Evolutionary conservation across 169 alveolate species (phyloP).

Genomic region (Plasmodium gallinaceum): DNA sequence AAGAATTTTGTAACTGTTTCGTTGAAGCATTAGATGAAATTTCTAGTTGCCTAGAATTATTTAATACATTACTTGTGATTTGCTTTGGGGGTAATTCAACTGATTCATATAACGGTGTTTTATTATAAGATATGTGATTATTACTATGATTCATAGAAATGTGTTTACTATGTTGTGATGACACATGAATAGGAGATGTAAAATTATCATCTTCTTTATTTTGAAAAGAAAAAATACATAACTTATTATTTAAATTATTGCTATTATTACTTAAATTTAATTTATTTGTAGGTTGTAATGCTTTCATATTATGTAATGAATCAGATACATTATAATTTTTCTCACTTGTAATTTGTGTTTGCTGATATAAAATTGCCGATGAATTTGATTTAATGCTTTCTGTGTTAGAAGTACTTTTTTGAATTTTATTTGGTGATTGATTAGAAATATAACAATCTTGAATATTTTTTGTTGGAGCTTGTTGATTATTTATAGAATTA

Average conservation of each 20-base stretch:
- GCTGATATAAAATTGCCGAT: slow-evolving; percentile 29
- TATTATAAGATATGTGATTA: slow-evolving; percentile 17
- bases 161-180: slow-evolving; percentile 29
- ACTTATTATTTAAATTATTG: neutral
- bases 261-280: neutral
- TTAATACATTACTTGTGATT: neutral
- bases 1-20: slow-evolving; percentile 21
- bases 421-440: slow-evolving; percentile 33
- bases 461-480: slow-evolving; percentile 11
- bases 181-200: slow-evolving; percentile 4
- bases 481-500: slow-evolving; percentile 29
- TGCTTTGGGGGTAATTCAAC: slow-evolving; percentile 17
- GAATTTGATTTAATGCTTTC: slow-evolving; percentile 25
- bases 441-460: slow-evolving; percentile 27
- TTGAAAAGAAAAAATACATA: neutral
- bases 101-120: slow-evolving; percentile 21
- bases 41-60: slow-evolving; percentile 20
- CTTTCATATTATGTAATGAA: slow-evolving; percentile 1
- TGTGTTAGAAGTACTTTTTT: slow-evolving; percentile 16
- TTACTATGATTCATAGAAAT: slow-evolving; percentile 13
- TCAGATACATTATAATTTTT: slow-evolving; percentile 9
- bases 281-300: neutral
- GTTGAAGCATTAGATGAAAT: slow-evolving; percentile 21
- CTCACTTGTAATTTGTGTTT: slow-evolving; percentile 10
- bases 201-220: slow-evolving; percentile 46